Conservation (phyloP, 2,329 filamentous ascomycete genomes). For the Neopestalotiopsis sp. region DNA sequence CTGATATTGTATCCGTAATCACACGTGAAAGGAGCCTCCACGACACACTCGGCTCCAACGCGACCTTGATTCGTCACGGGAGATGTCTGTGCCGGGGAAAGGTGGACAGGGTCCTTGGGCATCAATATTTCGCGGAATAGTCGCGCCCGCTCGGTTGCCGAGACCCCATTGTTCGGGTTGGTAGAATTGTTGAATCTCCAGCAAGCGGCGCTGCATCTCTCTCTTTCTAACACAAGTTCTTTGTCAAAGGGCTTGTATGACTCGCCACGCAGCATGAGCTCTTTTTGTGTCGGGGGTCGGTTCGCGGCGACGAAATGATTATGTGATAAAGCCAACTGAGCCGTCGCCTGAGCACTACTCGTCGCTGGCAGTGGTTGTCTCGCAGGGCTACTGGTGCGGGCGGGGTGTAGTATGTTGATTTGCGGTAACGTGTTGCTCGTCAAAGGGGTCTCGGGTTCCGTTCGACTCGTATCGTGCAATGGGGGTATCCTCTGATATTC, state of each 20-base stretch:
- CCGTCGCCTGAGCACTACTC: slow-evolving; percentile 59
- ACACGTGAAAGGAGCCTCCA: slow-evolving; percentile 89
- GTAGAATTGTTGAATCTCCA: slow-evolving; percentile 87
- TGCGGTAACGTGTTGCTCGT: slow-evolving; percentile 60
- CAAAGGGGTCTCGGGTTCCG: slow-evolving; percentile 60
- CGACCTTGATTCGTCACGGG: slow-evolving; percentile 61
- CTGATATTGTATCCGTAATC: slow-evolving; percentile 96
- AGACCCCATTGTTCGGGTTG: slow-evolving; percentile 75
- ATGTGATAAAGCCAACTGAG: slow-evolving; percentile 64
- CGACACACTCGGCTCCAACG: slow-evolving; percentile 76
- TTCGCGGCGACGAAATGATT: slow-evolving; percentile 50
- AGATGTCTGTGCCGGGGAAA: slow-evolving; percentile 60
- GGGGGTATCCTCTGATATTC: slow-evolving; percentile 66
- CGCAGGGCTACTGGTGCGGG: slow-evolving; percentile 54
- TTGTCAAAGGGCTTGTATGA: slow-evolving; percentile 82
- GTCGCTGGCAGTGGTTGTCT: slow-evolving; percentile 33
- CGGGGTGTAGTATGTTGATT: slow-evolving; percentile 60
- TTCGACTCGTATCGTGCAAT: slow-evolving; percentile 63
- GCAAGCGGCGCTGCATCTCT: slow-evolving; percentile 80
- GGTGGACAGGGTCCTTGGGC: slow-evolving; percentile 61
- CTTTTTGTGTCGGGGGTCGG: slow-evolving; percentile 71
- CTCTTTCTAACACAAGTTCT: slow-evolving; percentile 81
- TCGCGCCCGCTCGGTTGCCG: slow-evolving; percentile 69
- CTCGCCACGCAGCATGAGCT: slow-evolving; percentile 84
- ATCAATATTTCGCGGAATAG: slow-evolving; percentile 76